Evolutionary conservation across 306 rosid species (phyloP).

Genomic region (Vigna trinervia): DNA sequence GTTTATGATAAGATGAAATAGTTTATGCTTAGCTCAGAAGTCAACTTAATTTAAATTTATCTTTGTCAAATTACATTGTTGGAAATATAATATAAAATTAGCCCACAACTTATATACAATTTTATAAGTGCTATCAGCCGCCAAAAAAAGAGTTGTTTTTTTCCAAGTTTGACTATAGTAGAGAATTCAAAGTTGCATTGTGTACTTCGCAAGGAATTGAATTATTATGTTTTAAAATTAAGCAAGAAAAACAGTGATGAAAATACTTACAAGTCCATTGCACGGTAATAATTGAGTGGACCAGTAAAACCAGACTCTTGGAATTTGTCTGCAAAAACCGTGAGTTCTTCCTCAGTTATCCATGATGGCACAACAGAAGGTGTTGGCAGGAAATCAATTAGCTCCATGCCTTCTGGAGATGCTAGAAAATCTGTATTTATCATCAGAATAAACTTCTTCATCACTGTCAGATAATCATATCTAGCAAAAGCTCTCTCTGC

Average conservation of each 20-base stretch:
- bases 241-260: neutral
- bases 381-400: constrained; percentile 70
- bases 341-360: constrained; percentile 77
- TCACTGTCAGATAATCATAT: constrained; percentile 73
- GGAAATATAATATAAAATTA: too few relatives aligned
- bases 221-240: neutral
- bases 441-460: constrained; percentile 69
- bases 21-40: too few relatives aligned
- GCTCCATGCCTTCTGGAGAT: constrained; percentile 74
- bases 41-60: too few relatives aligned
- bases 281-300: constrained; percentile 76
- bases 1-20: too few relatives aligned
- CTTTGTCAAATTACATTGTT: too few relatives aligned
- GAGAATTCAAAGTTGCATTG: neutral
- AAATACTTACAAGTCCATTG: constrained; percentile 71
- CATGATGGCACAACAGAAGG: constrained; percentile 68
- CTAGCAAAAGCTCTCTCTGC: constrained; percentile 84
- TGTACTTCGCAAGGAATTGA: neutral
- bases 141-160: neutral
- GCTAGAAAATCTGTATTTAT: constrained; percentile 32
- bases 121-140: too few relatives aligned
- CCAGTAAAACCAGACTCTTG: constrained; percentile 87
- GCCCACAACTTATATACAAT: too few relatives aligned
- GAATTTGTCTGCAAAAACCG: constrained; percentile 70
- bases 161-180: neutral